Conservation (phyloP, 768 basidiomycete species). For the Nevesoporus exiguus region DNA sequence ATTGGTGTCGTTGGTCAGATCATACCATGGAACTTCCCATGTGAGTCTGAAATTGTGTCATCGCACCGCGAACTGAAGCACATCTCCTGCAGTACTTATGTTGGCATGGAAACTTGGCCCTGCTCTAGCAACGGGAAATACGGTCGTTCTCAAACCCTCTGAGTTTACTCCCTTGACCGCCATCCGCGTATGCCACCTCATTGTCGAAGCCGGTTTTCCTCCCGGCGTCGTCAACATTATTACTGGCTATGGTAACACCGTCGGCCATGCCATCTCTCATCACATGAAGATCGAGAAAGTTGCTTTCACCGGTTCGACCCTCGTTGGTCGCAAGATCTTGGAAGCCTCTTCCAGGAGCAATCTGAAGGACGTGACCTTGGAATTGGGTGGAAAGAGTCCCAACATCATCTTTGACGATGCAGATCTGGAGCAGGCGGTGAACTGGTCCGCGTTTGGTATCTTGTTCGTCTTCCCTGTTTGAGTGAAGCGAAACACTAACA, state of each 20-base stretch:
- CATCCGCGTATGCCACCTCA: conserved; percentile 47
- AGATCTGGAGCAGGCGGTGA: conserved; percentile 52
- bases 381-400: conserved; percentile 53
- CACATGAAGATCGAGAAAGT: conserved; percentile 69
- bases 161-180: conserved; percentile 75
- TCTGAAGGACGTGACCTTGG: conserved; percentile 68
- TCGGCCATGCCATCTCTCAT: conserved; percentile 66
- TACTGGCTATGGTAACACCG: conserved; percentile 66
- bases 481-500: conserved; percentile 17
- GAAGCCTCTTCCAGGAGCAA: conserved; percentile 78
- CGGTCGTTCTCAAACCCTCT: conserved; percentile 77
- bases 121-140: conserved; percentile 75
- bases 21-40: conserved; percentile 67
- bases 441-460: conserved; percentile 69
- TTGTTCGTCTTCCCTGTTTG: conserved; percentile 47
- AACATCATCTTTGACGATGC: conserved; percentile 49
- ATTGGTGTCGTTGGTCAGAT: conserved; percentile 42
- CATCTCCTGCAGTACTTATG: conserved; percentile 45
- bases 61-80: neutral
- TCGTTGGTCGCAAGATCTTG: conserved; percentile 75
- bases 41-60: conserved; percentile 22
- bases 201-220: conserved; percentile 71
- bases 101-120: conserved; percentile 72
- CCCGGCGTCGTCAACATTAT: conserved; percentile 77
- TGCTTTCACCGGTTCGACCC: conserved; percentile 84